phyloP scores from a whole-genome alignment of 768 basidiomycete genomes.

The Trametes villosa region DNA sequence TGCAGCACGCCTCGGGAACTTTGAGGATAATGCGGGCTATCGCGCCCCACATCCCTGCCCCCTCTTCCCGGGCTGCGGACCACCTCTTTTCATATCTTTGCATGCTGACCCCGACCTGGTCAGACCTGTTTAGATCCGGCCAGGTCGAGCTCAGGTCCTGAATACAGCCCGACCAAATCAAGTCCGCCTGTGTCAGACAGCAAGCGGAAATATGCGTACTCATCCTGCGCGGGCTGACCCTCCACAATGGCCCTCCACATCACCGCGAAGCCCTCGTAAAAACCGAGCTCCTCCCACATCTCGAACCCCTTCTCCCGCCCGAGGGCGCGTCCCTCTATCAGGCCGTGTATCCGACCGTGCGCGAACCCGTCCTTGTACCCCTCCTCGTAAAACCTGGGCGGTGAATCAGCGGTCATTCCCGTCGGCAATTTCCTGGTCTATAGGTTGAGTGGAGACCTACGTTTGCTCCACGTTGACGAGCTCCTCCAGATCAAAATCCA shows the following conservation, averaged over 20 bases:
- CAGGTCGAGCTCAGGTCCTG: no score
- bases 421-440: not conserved
- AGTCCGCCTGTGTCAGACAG: not conserved
- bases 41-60: no score
- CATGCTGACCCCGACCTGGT: no score
- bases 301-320: conserved; percentile 92
- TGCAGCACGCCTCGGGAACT: no score
- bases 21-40: no score
- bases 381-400: conserved; percentile 71
- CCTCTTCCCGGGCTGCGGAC: no score
- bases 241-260: conserved; percentile 65
- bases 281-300: conserved; percentile 97
- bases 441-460: conserved; percentile 23
- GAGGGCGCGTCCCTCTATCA: conserved; percentile 88
- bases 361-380: conserved; percentile 80
- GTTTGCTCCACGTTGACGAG: conserved; percentile 38
- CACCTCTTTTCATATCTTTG: no score
- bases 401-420: conserved; percentile 1
- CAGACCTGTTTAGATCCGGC: no score
- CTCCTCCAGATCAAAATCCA: conserved; percentile 36
- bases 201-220: conserved; percentile 44
- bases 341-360: conserved; percentile 88
- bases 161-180: no score
- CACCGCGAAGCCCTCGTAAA: conserved; percentile 83
- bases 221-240: conserved; percentile 47